Evolutionary conservation across 768 basidiomycete species (phyloP).

Genomic region (Cystofilobasidium bisporidii): DNA sequence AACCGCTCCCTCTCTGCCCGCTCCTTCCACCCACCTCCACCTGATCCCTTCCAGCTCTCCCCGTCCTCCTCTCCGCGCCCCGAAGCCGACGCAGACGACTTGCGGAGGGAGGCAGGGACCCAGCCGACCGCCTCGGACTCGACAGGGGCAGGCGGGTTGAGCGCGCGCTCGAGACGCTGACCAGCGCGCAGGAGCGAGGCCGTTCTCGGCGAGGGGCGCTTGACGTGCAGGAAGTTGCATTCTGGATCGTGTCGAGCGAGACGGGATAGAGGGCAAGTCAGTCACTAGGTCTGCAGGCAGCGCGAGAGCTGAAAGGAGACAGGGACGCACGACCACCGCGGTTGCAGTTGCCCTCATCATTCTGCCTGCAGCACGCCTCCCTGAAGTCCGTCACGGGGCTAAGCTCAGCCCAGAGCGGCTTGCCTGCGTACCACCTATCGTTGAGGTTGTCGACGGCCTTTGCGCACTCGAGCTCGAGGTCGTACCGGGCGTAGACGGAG

Average conservation of each 20-base stretch:
- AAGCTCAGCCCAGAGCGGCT: constrained; percentile 61
- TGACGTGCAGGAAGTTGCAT: constrained; percentile 98
- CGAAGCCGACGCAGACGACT: background rate
- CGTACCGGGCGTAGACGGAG: constrained; percentile 94
- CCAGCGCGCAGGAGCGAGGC: constrained; percentile 68
- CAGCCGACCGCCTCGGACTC: constrained; percentile 22
- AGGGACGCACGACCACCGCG: constrained; percentile 51
- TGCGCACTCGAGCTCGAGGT: constrained; percentile 97
- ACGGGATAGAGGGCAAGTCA: background rate
- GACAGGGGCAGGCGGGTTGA: constrained; percentile 9
- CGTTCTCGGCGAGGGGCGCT: constrained; percentile 73
- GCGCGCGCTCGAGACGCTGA: constrained; percentile 62
- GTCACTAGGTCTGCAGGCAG: no score
- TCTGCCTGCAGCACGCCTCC: constrained; percentile 96
- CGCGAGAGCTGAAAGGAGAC: constrained; percentile 46
- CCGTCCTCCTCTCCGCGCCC: background rate
- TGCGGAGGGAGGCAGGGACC: constrained; percentile 11
- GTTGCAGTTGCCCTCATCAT: constrained; percentile 96
- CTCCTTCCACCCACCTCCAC: no score
- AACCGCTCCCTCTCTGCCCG: no score
- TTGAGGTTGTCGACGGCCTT: constrained; percentile 85
- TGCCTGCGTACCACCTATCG: constrained; percentile 77
- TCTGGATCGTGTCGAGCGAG: constrained; percentile 37
- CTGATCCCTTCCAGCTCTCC: background rate
- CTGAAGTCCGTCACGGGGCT: constrained; percentile 98